phyloP scores from a whole-genome alignment of 2,329 filamentous ascomycete species.

The Celoporthe dispersa region DNA sequence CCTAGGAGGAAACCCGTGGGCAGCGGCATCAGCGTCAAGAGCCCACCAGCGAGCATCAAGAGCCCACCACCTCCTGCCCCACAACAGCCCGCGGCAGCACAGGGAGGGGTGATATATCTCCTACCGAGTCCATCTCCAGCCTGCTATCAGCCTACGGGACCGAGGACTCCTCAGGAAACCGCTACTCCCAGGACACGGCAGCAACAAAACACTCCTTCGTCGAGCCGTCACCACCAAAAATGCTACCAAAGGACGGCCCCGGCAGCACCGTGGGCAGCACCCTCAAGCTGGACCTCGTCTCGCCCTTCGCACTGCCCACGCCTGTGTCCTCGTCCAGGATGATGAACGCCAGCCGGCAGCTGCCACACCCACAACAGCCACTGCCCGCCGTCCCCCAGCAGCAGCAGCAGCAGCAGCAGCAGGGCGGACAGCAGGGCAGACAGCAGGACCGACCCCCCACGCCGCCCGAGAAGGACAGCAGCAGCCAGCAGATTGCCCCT shows the following conservation, averaged over 20 bases:
- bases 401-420: slow-evolving; percentile 7
- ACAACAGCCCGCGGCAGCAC: not conserved
- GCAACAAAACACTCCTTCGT: slow-evolving; percentile 23
- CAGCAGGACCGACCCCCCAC: slow-evolving; percentile 20
- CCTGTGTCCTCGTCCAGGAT: slow-evolving; percentile 22
- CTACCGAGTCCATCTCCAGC: slow-evolving; percentile 57
- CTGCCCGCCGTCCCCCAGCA: not conserved
- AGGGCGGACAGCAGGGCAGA: no score
- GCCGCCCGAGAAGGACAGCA: slow-evolving; percentile 23
- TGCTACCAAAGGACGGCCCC: slow-evolving; percentile 20
- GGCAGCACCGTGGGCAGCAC: not conserved
- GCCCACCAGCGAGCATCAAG: slow-evolving; percentile 3
- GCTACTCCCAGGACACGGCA: slow-evolving; percentile 25
- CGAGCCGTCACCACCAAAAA: slow-evolving; percentile 24
- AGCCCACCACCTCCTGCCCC: slow-evolving; percentile 29
- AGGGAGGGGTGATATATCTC: slow-evolving; percentile 38
- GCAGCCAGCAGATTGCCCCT: slow-evolving; percentile 7
- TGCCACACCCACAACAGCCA: slow-evolving; percentile 4
- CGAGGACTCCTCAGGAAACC: slow-evolving; percentile 20
- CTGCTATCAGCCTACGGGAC: slow-evolving; percentile 57
- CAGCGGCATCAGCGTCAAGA: slow-evolving; percentile 19
- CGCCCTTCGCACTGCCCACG: slow-evolving; percentile 25
- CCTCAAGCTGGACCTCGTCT: slow-evolving; percentile 17
- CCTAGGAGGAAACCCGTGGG: slow-evolving; percentile 28
- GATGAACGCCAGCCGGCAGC: not conserved